Base-by-base conservation (phyloP, 2,329 filamentous ascomycete genomes). In the Aspergillus sp. region DNA sequence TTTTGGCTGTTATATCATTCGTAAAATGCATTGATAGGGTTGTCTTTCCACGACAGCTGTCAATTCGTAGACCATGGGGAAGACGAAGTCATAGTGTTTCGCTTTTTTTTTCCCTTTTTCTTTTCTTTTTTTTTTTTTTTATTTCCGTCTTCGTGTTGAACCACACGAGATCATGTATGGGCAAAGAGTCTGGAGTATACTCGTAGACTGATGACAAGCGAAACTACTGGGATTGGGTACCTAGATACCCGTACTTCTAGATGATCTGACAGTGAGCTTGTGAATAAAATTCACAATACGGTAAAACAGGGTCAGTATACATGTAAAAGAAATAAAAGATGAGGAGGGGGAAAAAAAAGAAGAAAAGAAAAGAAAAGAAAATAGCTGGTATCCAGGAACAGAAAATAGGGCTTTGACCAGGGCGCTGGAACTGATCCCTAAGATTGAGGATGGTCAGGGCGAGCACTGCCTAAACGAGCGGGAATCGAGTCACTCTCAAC, bases 381-480 rank as follows among this genome's bases (percentile, higher is more conserved):
- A 23, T 21, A 37, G 17, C 27, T 35, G 8, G 15, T 19, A 39
- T 46, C 37, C 17, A 21, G 31, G 45, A 33, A 53, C 40, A 53
- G 50, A 46, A 21, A 45, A 43, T 15, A 14, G 27, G 9, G 39
- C 49, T 33, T 21, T 19, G 27, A 39, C 49, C 40, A n/a, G 40
- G 12, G 33, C 17, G 31, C 44, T 23, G 19, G 35, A 37, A 37
- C 12, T 37, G 35, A 37, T 17, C 48, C 48, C 48, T 50, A 50
- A 27, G 14, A 40, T 40, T 37, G 31, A 33, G 17, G 3, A 49
- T 33, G 6, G 33, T 33, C n/a, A 44, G 49, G 46, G 46, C 46
- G 46, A 49, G 46, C 50, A 55, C 52, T 56, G 54, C 55, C 55
- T 57, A 57, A 57, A 57, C 49, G 44, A 57, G 48, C 17, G 35